Percentiles rank a stretch among this genome's conserved stretches.
Conservation (phyloP, 2,329 filamentous ascomycete species). For the Aureobasidium sp. region DNA sequence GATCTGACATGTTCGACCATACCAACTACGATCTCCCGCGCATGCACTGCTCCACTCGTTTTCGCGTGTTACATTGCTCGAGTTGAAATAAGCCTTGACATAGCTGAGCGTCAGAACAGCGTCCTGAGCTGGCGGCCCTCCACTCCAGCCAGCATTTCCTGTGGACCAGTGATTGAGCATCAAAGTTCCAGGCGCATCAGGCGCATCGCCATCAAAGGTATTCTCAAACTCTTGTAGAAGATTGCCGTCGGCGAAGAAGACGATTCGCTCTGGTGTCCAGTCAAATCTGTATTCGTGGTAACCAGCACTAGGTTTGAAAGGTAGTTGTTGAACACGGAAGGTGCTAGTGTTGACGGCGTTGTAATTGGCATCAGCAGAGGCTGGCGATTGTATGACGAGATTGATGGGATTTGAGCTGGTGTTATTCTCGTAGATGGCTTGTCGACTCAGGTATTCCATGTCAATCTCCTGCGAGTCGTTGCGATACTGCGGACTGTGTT, state of each 20-base stretch:
- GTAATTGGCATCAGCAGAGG: conserved; percentile 52
- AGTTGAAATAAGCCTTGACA: conserved; percentile 75
- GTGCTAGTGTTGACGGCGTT: conserved; percentile 54
- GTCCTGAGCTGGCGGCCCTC: conserved; percentile 58
- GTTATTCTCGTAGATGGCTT: conserved; percentile 34
- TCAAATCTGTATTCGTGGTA: conserved; percentile 80
- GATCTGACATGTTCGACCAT: conserved; percentile 40
- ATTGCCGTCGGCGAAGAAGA: conserved; percentile 61
- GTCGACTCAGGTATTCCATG: conserved; percentile 66
- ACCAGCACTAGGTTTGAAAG: conserved; percentile 56
- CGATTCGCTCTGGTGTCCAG: conserved; percentile 55
- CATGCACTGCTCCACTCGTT: conserved; percentile 31
- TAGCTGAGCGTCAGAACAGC: conserved; percentile 60
- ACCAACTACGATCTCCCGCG: neutral
- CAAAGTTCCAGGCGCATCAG: conserved; percentile 55
- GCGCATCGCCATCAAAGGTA: conserved; percentile 34
- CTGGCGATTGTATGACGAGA: conserved; percentile 64
- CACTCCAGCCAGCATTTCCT: conserved; percentile 63
- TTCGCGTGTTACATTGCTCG: conserved; percentile 40
- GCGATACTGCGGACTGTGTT: conserved; percentile 50
- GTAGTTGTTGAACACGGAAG: conserved; percentile 52
- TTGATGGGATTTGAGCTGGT: conserved; percentile 51
- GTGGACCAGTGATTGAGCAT: conserved; percentile 74
- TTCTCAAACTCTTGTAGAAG: conserved; percentile 50
- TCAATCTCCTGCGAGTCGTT: conserved; percentile 77